Base-by-base conservation (phyloP, 208 protist species). In the Acanthamoeba castellanii region DNA sequence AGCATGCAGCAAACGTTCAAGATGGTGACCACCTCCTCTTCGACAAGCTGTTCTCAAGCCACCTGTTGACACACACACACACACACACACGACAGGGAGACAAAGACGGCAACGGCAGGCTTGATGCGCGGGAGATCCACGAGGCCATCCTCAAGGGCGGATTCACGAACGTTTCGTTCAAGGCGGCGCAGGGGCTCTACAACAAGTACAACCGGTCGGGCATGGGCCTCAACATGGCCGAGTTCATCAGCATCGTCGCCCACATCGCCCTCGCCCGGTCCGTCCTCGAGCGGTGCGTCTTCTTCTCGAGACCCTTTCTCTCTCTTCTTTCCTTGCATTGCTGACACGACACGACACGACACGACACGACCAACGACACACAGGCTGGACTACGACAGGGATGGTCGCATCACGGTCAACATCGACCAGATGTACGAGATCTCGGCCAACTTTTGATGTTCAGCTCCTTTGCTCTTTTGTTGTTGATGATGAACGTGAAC, bases 1-100 rank as follows among this genome's bases (percentile, higher is more conserved):
- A 94, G 90, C 90, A 94, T 94, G 90, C 90, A 94, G 70, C 87
- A 92, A 42, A 57, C 45, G 8, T 92, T 92, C 87, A 32, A 16
- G 6, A 72, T 92, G 87, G 87, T 92, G 6, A 42, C 78, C 42
- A 64, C 11, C 50, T 81, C 4, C 18, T 32, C 14, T 72, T 32
- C 11, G 13, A 0, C 27, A 45, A 2, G 27, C 27, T 76, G 7
- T 1, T 76, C 27, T 30, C 22, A 68, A 2, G n/a, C n/a, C n/a
- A n/a, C n/a, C 16, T 68, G 61, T 76, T 72, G 66, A 30, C 50
- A 55, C 50, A 9, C 50, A 55, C 50, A 55, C 50, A 55, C 50
- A 55, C 50, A 55, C 1, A 55, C 1, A 55, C 42, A 42, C 22
- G 7, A 45, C 84, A 94, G 90, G 90, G 68, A 11, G 90, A 94